phyloP scores from a whole-genome alignment of 176 grass and related monocot species.

The Rhynchospora breviuscula region DNA sequence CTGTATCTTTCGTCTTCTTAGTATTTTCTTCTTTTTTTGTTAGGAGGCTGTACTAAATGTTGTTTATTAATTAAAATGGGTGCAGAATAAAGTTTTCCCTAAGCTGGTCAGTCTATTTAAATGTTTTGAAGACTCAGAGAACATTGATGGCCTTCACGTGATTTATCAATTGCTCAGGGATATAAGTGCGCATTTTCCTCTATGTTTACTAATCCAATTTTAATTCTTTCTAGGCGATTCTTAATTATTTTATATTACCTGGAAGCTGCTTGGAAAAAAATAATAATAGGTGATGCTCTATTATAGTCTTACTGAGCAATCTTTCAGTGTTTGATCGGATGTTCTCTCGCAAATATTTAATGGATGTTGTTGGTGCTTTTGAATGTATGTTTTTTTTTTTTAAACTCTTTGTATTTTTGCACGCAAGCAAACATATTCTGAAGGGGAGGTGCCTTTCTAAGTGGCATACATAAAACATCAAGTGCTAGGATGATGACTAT shows the following conservation, averaged over 20 bases:
- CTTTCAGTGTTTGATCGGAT: slow-evolving; percentile 60
- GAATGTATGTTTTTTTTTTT: slow-evolving; percentile 54
- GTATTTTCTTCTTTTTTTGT: not conserved
- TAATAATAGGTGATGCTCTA: no score
- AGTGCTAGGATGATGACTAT: not conserved
- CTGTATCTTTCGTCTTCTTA: not conserved
- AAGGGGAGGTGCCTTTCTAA: not conserved
- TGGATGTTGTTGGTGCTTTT: slow-evolving; percentile 71
- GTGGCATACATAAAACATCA: not conserved
- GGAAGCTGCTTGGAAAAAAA: not conserved
- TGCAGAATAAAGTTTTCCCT: slow-evolving; percentile 72
- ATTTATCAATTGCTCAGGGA: slow-evolving; percentile 78
- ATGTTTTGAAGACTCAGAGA: slow-evolving; percentile 54
- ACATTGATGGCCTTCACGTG: slow-evolving; percentile 58
- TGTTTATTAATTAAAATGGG: not conserved
- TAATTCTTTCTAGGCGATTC: not conserved
- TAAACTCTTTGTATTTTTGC: slow-evolving; percentile 12
- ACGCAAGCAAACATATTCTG: not conserved
- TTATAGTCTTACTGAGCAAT: slow-evolving; percentile 55
- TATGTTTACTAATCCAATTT: not conserved
- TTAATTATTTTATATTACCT: not conserved
- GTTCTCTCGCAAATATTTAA: slow-evolving; percentile 66
- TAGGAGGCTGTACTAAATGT: not conserved
- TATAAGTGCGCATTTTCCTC: slow-evolving; percentile 52
- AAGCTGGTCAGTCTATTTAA: slow-evolving; percentile 62